Evolutionary conservation across 139 green algal species (phyloP).

Genomic region (Dunaliella sp.): DNA sequence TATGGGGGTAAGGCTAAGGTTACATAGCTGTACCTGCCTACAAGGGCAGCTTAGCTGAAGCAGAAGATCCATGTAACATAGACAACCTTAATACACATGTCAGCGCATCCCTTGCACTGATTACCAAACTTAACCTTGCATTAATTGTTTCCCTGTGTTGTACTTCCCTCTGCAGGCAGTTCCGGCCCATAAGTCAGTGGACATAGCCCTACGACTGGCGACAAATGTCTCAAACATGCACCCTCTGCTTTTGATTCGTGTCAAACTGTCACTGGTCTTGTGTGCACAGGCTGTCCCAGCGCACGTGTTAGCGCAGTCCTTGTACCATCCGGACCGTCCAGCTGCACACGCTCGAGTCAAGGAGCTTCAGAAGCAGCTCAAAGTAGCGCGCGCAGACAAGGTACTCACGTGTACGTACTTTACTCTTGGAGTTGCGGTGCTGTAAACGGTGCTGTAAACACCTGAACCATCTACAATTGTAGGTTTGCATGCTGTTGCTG

Average conservation of each 20-base stretch:
- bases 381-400: not conserved
- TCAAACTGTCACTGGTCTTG: too few relatives aligned
- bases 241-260: too few relatives aligned
- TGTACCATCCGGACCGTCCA: not conserved
- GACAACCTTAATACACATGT: not conserved
- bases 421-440: not conserved
- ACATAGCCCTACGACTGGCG: too few relatives aligned
- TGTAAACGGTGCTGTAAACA: not conserved
- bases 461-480: not conserved
- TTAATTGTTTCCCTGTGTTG: not conserved
- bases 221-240: too few relatives aligned
- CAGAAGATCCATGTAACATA: not conserved
- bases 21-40: too few relatives aligned
- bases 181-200: not conserved
- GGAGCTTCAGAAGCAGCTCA: not conserved
- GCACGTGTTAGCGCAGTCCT: not conserved
- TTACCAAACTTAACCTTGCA: not conserved
- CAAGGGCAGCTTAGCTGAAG: too few relatives aligned
- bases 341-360: not conserved
- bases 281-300: too few relatives aligned
- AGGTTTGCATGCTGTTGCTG: not conserved
- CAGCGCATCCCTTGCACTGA: not conserved
- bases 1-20: too few relatives aligned
- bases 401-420: not conserved
- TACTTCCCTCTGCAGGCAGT: not conserved